Evolutionary conservation across 1,139 yeast genomes (phyloP), one percentile per base, ranked within the genome.

Genomic region (Candida sp.): DNA sequence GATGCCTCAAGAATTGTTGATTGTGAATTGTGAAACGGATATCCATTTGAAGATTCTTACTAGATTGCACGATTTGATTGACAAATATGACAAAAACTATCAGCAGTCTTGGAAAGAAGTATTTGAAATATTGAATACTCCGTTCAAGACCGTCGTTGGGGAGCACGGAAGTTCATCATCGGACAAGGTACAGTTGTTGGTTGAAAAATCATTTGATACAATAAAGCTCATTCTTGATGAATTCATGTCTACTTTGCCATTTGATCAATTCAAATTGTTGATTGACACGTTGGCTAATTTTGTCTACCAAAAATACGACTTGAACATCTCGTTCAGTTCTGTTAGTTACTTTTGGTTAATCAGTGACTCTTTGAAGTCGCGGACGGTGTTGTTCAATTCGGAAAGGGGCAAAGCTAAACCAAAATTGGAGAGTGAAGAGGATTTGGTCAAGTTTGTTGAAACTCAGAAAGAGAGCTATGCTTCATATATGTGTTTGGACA

Each of bases 341-440:
- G 89, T 92, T 7, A 90, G 97, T 60, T 90, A 91, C 60, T 93
- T 91, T 63, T 94, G 98, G 98, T 68, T 88, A 33, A 83, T 93
- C 7, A 88, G 97, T 58, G 98, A 93, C 63, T 84, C 87, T 50
- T 71, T 90, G 45, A 83, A 70, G 50, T 63, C 68, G 9, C 63
- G 68, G 48, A 63, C 68, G 34, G 33, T 49, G 4, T 40, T 49
- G 80, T 51, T 53, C 52, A 65, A 66, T 6, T 56, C 61, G 8
- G 50, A 49, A n/a, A 42, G 48, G 5, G 46, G 42, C 9, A 50
- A 42, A 28, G 41, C 49, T 11, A 35, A 45, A n/a, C 42, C 51
- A 26, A 12, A 49, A n/a, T 51, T 63, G 9, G 49, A 43, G 4
- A 58, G 62, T 7, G 63, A 64, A 32, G 55, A 57, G 1, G 63